phyloP scores from a whole-genome alignment of 768 basidiomycete species.

The Agrocybe praecox region DNA sequence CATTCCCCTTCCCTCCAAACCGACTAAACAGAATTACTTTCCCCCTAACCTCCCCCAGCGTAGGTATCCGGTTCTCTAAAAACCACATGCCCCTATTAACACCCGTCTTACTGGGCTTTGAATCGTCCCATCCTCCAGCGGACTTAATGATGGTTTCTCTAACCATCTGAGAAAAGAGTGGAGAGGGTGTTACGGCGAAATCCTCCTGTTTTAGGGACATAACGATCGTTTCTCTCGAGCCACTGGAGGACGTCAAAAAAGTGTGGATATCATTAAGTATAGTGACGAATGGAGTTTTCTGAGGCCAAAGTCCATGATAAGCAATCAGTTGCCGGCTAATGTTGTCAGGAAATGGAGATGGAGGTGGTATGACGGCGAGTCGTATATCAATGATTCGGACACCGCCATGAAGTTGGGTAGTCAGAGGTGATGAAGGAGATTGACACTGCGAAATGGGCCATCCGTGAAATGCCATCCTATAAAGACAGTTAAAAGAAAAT shows the following conservation, averaged over 20 bases:
- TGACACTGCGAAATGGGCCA: slow-evolving; percentile 92
- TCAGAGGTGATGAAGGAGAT: slow-evolving; percentile 58
- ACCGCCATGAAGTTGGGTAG: slow-evolving; percentile 71
- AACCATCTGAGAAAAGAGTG: slow-evolving; percentile 65
- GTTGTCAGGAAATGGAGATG: slow-evolving; percentile 10
- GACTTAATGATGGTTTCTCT: slow-evolving; percentile 61
- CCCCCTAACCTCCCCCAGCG: slow-evolving; percentile 82
- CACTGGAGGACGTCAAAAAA: slow-evolving; percentile 62
- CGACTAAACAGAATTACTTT: slow-evolving; percentile 85
- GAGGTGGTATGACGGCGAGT: slow-evolving; percentile 57
- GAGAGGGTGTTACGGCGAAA: slow-evolving; percentile 39
- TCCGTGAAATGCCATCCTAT: slow-evolving; percentile 81
- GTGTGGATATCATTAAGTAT: slow-evolving; percentile 62
- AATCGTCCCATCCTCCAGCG: slow-evolving; percentile 44
- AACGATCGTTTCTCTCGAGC: slow-evolving; percentile 74
- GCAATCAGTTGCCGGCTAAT: slow-evolving; percentile 54
- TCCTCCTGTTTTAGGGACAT: slow-evolving; percentile 93
- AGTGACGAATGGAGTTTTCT: slow-evolving; percentile 65
- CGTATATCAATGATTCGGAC: slow-evolving; percentile 85
- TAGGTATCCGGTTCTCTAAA: slow-evolving; percentile 79
- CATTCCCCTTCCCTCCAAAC: slow-evolving; percentile 70
- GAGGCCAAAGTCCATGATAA: slow-evolving; percentile 79
- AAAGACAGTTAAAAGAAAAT: background rate
- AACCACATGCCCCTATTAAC: slow-evolving; percentile 65
- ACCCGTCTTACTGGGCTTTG: background rate